phyloP scores from a whole-genome alignment of 306 rosid species.

The Trifolium repens region DNA sequence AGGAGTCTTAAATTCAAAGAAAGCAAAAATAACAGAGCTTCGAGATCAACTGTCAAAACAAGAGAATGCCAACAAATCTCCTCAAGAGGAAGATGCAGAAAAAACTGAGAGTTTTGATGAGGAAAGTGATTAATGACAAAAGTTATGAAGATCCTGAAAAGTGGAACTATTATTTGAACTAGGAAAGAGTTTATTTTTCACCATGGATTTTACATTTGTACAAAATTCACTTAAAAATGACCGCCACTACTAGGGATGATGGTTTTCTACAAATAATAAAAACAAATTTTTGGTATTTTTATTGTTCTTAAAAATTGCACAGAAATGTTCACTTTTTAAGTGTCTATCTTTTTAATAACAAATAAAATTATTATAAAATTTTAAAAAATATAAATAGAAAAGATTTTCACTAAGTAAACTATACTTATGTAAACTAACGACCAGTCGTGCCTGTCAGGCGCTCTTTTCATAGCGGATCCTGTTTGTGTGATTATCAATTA shows the following conservation, averaged over 20 bases:
- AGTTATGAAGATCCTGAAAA: constrained; percentile 52
- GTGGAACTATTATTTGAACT: constrained; percentile 29
- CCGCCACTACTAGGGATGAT: neutral
- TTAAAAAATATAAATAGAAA: too few species aligned
- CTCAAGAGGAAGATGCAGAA: constrained; percentile 67
- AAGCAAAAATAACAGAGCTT: constrained; percentile 75
- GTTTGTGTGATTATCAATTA: too few species aligned
- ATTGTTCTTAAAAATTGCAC: neutral
- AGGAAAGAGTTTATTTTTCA: neutral
- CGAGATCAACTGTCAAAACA: constrained; percentile 62
- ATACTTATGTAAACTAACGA: too few species aligned
- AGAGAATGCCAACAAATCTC: constrained; percentile 55
- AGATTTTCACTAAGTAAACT: too few species aligned
- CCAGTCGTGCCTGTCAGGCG: too few species aligned
- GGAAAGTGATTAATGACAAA: constrained; percentile 48
- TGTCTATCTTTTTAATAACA: too few species aligned
- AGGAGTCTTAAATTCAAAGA: constrained; percentile 85
- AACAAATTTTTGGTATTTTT: too few species aligned
- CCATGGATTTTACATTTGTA: constrained; percentile 1
- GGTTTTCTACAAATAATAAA: too few species aligned
- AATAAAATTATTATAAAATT: neutral
- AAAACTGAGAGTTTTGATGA: constrained; percentile 77
- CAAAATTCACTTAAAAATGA: neutral
- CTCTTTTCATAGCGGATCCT: too few species aligned
- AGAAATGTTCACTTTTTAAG: too few species aligned